Conservation (phyloP, 179 eudicot species). For the Camellia oleifera region DNA sequence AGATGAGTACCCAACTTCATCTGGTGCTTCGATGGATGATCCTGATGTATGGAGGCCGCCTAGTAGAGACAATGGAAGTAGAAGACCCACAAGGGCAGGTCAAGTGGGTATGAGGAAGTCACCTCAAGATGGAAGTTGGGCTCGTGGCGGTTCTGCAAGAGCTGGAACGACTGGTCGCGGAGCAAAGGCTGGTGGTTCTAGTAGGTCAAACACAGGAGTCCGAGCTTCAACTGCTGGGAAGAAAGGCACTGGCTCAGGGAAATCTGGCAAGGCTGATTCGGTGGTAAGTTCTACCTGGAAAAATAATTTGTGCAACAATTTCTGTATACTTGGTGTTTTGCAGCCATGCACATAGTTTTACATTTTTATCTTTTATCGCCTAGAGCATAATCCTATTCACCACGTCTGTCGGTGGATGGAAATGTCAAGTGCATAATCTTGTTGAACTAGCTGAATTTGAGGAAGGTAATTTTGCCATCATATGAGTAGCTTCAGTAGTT, state of each 20-base stretch:
- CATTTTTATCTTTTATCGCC: neutral
- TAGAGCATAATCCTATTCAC: neutral
- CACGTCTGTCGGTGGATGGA: neutral
- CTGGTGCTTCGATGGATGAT: slow-evolving; percentile 79
- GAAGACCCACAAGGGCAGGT: slow-evolving; percentile 78
- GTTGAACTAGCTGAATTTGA: neutral
- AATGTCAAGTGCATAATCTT: neutral
- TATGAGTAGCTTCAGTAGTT: neutral
- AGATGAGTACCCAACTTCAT: slow-evolving; percentile 95
- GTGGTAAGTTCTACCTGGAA: slow-evolving; percentile 38
- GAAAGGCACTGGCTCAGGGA: slow-evolving; percentile 64
- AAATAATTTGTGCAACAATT: neutral
- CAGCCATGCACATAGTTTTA: neutral
- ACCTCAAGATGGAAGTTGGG: slow-evolving; percentile 86
- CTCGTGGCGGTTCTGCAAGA: slow-evolving; percentile 77
- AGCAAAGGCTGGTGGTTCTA: slow-evolving; percentile 61
- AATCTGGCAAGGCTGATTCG: slow-evolving; percentile 72
- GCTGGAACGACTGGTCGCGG: slow-evolving; percentile 72
- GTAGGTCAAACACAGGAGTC: slow-evolving; percentile 62
- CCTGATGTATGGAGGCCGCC: slow-evolving; percentile 99
- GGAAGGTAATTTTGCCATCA: slow-evolving; percentile 1
- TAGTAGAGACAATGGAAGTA: slow-evolving; percentile 61
- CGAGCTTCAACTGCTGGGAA: slow-evolving; percentile 74
- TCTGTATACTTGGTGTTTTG: neutral
- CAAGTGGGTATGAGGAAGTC: slow-evolving; percentile 73